phyloP scores from a whole-genome alignment of 768 basidiomycete genomes.

The Phlegmacium glaucopus region DNA sequence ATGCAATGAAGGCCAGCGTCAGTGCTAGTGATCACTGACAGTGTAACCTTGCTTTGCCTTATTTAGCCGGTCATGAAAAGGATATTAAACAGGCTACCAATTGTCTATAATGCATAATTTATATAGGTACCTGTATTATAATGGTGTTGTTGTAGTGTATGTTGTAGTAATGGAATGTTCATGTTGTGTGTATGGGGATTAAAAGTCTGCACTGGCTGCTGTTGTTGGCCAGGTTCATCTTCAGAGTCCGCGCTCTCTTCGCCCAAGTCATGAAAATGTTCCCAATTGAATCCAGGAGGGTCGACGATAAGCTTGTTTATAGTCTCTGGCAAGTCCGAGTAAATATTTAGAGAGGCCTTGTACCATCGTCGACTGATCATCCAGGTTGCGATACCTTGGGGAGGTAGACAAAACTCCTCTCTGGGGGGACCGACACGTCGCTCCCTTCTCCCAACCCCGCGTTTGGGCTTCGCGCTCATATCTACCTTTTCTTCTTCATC shows the following conservation, averaged over 20 bases:
- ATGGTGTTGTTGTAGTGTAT: slow-evolving; percentile 12
- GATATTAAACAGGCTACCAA: no score
- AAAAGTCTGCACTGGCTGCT: slow-evolving; percentile 6
- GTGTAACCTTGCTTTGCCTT: no score
- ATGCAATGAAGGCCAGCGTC: no score
- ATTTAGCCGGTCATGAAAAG: no score
- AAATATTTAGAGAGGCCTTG: slow-evolving; percentile 32
- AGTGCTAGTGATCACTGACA: no score
- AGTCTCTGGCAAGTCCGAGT: slow-evolving; percentile 44
- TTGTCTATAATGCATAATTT: slow-evolving; percentile 29
- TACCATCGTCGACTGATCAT: slow-evolving; percentile 76
- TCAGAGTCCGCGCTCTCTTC: slow-evolving; percentile 50
- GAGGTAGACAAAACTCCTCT: slow-evolving; percentile 57
- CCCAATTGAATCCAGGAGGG: slow-evolving; percentile 48
- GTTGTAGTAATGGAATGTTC: slow-evolving; percentile 13
- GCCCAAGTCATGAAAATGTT: slow-evolving; percentile 46
- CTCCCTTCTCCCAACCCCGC: slow-evolving; percentile 53
- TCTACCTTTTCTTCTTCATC: slow-evolving; percentile 55
- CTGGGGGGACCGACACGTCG: slow-evolving; percentile 54
- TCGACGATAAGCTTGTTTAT: slow-evolving; percentile 45
- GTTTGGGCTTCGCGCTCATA: slow-evolving; percentile 46
- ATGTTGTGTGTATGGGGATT: slow-evolving; percentile 15
- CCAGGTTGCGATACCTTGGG: slow-evolving; percentile 63
- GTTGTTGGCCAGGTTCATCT: slow-evolving; percentile 13
- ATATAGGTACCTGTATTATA: slow-evolving; percentile 26